Evolutionary conservation across 768 basidiomycete genomes (phyloP).

Genomic region (Pisolithus orientalis): DNA sequence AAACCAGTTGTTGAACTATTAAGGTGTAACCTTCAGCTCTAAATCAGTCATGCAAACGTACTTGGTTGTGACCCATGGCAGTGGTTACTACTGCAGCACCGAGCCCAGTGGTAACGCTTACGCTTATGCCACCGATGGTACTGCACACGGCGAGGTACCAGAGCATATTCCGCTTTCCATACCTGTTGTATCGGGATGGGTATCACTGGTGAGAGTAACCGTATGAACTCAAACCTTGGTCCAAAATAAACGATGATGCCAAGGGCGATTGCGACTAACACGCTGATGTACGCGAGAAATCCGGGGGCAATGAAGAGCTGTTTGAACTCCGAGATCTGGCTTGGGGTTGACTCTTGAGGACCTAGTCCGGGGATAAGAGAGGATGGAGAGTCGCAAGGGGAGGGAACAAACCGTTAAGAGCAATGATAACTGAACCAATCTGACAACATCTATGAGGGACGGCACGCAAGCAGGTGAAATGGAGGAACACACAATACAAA

Average conservation of each 20-base stretch:
- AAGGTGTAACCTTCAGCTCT: neutral
- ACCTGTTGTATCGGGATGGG: slow-evolving; percentile 33
- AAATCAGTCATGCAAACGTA: slow-evolving; percentile 21
- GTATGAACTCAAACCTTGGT: slow-evolving; percentile 48
- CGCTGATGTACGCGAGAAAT: slow-evolving; percentile 66
- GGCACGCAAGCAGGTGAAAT: neutral
- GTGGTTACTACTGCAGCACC: slow-evolving; percentile 86
- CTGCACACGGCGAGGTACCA: slow-evolving; percentile 95
- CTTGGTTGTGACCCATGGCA: slow-evolving; percentile 73
- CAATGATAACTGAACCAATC: slow-evolving; percentile 86
- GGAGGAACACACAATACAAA: slow-evolving; percentile 70
- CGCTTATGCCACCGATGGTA: slow-evolving; percentile 93
- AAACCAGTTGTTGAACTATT: slow-evolving; percentile 87
- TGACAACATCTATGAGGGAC: slow-evolving; percentile 17
- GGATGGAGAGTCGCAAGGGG: neutral
- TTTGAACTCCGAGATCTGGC: slow-evolving; percentile 67
- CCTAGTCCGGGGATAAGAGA: slow-evolving; percentile 31
- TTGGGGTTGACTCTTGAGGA: slow-evolving; percentile 63
- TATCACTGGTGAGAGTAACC: neutral
- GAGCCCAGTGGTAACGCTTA: slow-evolving; percentile 91
- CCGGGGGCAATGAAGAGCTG: slow-evolving; percentile 76
- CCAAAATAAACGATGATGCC: slow-evolving; percentile 80
- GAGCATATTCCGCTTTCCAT: slow-evolving; percentile 89
- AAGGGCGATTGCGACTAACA: slow-evolving; percentile 58
- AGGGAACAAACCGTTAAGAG: slow-evolving; percentile 64